Base-by-base conservation (phyloP, 2,329 filamentous ascomycete genomes). In the Iodosphaeria phyllophila region DNA sequence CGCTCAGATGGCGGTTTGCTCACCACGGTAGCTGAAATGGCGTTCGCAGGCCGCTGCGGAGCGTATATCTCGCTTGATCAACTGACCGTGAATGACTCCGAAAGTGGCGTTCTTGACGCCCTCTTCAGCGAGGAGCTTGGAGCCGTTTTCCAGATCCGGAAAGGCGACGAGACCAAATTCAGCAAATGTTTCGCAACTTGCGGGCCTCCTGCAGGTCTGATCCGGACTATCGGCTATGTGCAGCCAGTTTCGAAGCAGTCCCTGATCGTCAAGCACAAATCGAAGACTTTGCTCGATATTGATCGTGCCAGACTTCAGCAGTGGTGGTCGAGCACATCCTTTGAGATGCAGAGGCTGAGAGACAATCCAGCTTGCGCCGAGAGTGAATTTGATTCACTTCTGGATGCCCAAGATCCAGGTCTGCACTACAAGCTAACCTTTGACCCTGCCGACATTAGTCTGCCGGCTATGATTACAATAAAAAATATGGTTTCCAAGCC, bases 51-150 rank as follows among this genome's bases (percentile, higher is more conserved):
- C 15, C 76, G 84, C 28, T 91, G 79, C 41, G 89, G 86, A 32
- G 64, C 82, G 16, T 78, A 91, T 37, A 60, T 95, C 30, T 76
- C 79, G 60, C 58, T 93, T 29, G 84, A 93, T 43, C 66, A 64
- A 27, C 58, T 83, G 19, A 53, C 64, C 15, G 69, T 67, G 30
- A 69, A 67, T 13, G 60, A 72, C 21, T 62, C 63, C 7, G 55
- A 67, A 22, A 60, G 71, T 2, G 57, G 71, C 40, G 51, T 91
- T 11, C 55, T 92, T 6, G 69, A 82, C 28, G 66, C 76, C 0
- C 64, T 98, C 12, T 95, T 98, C 66, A 93, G 84, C 47, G 89
- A 95, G 50, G 89, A 95, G 47, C 68, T 95, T 12, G 89, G 89
- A 34, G 86, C 84, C 10, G 76, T 95, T 16, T 95, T 95, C 71